Percentiles rank a stretch among this genome's conserved stretches.
These are phyloP conservation scores for Chrysosporium keratinophilum DNA, from an alignment of 2,329 filamentous ascomycete genomes.

Conservation along the genomic window DNA sequence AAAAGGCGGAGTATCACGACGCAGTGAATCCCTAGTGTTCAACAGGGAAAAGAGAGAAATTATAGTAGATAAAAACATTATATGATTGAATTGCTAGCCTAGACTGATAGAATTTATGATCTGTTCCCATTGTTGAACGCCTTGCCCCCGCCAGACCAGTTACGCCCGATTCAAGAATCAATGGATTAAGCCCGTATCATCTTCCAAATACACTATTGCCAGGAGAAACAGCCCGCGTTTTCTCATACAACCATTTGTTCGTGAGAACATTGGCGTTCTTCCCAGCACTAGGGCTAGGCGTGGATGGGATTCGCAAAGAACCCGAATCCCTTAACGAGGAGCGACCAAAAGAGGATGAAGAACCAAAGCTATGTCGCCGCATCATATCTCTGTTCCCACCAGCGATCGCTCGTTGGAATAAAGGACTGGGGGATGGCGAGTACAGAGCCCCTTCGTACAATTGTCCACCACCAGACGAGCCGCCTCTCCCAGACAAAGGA, in stretches of 20 bases:
- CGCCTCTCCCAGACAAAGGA: slow-evolving; percentile 30
- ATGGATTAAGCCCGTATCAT: not conserved
- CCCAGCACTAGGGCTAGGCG: slow-evolving; percentile 55
- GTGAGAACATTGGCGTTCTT: slow-evolving; percentile 70
- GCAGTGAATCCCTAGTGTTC: not conserved
- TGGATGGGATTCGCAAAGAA: slow-evolving; percentile 50
- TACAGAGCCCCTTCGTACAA: slow-evolving; percentile 41
- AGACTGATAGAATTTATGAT: not conserved
- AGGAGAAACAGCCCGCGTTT: slow-evolving; percentile 42
- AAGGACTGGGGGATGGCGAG: slow-evolving; percentile 44
- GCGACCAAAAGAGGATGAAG: slow-evolving; percentile 44
- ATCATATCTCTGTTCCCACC: slow-evolving; percentile 27
- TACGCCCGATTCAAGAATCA: not conserved
- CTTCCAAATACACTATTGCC: slow-evolving; percentile 27
- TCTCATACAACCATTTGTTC: slow-evolving; percentile 92
- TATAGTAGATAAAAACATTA: not conserved
- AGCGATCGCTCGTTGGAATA: slow-evolving; percentile 59
- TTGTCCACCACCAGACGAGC: slow-evolving; percentile 26
- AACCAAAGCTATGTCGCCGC: slow-evolving; percentile 55
- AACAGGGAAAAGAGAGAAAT: not conserved
- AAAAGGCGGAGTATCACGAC: not conserved
- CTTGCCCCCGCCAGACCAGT: not conserved
- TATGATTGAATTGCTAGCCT: not conserved
- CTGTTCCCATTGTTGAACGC: not conserved
- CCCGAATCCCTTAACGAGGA: slow-evolving; percentile 33